Conservation (phyloP, 805 yeast species). For the Ogataea parapolymorpha region DNA sequence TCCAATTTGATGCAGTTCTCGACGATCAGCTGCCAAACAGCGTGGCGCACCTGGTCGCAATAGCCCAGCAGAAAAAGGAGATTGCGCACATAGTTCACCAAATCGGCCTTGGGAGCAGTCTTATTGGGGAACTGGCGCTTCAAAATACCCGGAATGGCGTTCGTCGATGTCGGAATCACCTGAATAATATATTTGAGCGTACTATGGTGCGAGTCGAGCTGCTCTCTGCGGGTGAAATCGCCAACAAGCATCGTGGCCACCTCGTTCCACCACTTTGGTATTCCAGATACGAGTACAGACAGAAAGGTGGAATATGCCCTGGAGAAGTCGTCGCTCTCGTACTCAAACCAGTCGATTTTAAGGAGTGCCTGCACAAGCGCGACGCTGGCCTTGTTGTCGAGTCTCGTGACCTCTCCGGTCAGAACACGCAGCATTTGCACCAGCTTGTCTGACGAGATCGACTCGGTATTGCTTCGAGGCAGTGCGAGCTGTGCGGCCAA, state of each 20-base stretch:
- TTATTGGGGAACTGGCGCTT: constrained; percentile 76
- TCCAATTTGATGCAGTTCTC: constrained; percentile 84
- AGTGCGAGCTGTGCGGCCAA: constrained; percentile 57
- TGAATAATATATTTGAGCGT: constrained; percentile 61
- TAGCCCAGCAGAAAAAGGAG: constrained; percentile 58
- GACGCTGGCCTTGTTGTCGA: constrained; percentile 55
- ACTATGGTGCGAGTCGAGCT: constrained; percentile 52
- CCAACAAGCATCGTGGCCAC: constrained; percentile 66
- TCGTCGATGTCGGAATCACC: constrained; percentile 78
- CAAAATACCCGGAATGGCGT: constrained; percentile 56
- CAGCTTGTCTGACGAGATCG: constrained; percentile 52
- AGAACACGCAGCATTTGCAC: constrained; percentile 53
- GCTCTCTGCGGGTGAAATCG: constrained; percentile 43
- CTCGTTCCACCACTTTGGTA: constrained; percentile 88
- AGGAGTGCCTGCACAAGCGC: constrained; percentile 60
- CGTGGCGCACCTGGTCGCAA: constrained; percentile 70
- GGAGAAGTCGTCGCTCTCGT: constrained; percentile 36
- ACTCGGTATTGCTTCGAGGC: constrained; percentile 50
- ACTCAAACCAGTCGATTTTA: constrained; percentile 59
- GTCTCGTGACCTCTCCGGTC: constrained; percentile 60
- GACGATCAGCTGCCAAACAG: constrained; percentile 75
- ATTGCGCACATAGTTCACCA: constrained; percentile 65
- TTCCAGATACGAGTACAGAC: constrained; percentile 73
- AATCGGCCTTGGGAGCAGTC: constrained; percentile 49
- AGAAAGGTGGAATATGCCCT: constrained; percentile 66